Evolutionary conservation across 2,329 filamentous ascomycete genomes (phyloP).

Genomic region (Beauveria sp.): DNA sequence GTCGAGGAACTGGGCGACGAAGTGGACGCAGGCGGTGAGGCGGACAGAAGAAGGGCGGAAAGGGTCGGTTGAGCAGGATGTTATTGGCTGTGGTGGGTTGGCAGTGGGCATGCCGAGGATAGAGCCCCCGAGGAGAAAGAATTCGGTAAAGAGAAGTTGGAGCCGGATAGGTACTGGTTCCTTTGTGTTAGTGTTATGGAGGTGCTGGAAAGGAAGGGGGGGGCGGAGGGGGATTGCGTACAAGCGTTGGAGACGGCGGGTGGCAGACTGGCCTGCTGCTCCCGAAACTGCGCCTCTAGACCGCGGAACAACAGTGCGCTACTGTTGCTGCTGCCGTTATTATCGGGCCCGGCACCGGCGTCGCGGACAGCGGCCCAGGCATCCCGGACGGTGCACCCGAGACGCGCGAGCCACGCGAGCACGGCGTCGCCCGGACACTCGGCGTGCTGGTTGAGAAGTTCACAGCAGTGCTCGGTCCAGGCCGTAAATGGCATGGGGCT

Average conservation of each 20-base stretch:
- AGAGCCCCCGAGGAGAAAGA: conserved; percentile 32
- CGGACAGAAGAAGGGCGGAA: conserved; percentile 15
- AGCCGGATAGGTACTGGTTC: conserved; percentile 15
- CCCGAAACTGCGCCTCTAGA: conserved; percentile 38
- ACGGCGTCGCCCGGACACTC: conserved; percentile 31
- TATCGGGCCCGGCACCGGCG: conserved; percentile 13
- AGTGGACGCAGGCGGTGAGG: conserved; percentile 18
- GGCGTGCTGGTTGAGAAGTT: conserved; percentile 32
- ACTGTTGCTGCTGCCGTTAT: conserved; percentile 24
- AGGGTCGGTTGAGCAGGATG: conserved; percentile 6
- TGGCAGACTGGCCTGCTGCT: conserved; percentile 32
- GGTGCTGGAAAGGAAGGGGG: not conserved
- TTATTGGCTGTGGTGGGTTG: conserved; percentile 8
- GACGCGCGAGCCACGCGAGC: conserved; percentile 36
- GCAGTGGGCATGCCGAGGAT: conserved; percentile 22
- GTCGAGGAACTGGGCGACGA: conserved; percentile 27
- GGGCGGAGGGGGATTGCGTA: not conserved
- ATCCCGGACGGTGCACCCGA: conserved; percentile 34
- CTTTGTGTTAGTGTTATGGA: not conserved
- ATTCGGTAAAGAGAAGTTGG: conserved; percentile 17
- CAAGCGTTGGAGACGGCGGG: conserved; percentile 22
- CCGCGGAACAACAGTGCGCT: conserved; percentile 38
- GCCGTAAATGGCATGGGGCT: conserved; percentile 28
- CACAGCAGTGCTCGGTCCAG: conserved; percentile 39
- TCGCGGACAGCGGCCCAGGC: conserved; percentile 25